Conservation (phyloP, 371 early-diverging fungal genomes). For the Mucor indicus region DNA sequence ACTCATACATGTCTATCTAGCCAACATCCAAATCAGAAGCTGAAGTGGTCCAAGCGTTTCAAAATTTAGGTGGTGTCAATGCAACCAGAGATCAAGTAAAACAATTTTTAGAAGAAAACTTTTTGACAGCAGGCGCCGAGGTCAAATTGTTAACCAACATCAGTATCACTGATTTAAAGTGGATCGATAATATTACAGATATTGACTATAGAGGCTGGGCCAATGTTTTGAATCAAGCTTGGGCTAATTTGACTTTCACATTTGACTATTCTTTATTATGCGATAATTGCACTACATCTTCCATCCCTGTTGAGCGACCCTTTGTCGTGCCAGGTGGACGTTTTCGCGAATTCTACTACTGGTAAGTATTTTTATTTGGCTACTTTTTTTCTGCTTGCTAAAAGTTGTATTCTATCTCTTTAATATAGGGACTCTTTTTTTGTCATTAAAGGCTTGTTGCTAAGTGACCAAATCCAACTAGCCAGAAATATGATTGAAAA, state of each 20-base stretch:
- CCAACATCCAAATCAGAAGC: slow-evolving; percentile 57
- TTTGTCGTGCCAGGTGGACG: slow-evolving; percentile 92
- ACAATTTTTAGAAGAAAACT: slow-evolving; percentile 61
- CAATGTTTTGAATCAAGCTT: slow-evolving; percentile 46
- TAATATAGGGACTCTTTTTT: slow-evolving; percentile 73
- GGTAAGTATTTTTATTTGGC: slow-evolving; percentile 41
- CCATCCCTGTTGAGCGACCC: slow-evolving; percentile 52
- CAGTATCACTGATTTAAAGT: slow-evolving; percentile 25
- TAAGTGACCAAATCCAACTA: slow-evolving; percentile 58
- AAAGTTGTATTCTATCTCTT: background rate
- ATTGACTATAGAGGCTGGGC: slow-evolving; percentile 53
- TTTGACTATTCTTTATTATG: slow-evolving; percentile 51
- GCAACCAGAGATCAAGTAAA: slow-evolving; percentile 42
- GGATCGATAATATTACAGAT: slow-evolving; percentile 51
- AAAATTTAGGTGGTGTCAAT: slow-evolving; percentile 41
- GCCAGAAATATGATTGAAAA: slow-evolving; percentile 67
- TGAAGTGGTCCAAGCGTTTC: slow-evolving; percentile 55
- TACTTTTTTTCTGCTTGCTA: background rate
- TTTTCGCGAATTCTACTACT: slow-evolving; percentile 90
- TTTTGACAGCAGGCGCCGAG: slow-evolving; percentile 46
- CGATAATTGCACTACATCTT: slow-evolving; percentile 52
- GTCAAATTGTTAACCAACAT: slow-evolving; percentile 14
- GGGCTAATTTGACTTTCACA: slow-evolving; percentile 59
- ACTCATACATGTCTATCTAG: slow-evolving; percentile 1
- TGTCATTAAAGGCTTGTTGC: slow-evolving; percentile 75